Conservation (phyloP, 2,329 filamentous ascomycete species). For the Mycocentrospora acerina region DNA sequence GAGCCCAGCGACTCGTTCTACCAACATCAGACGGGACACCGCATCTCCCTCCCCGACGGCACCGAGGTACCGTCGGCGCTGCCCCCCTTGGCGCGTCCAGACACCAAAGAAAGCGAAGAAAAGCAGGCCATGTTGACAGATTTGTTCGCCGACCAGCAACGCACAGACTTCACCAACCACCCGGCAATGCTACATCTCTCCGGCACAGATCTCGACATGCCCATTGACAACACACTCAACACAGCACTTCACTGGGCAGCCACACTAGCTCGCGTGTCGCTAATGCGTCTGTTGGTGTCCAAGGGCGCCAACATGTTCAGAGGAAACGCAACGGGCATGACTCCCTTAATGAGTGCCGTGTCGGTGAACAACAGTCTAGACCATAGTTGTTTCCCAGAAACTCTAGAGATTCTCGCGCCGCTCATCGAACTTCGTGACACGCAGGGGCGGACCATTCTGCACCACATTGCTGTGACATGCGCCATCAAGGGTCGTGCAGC, state of each 20-base stretch:
- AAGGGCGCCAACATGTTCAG: slow-evolving; percentile 85
- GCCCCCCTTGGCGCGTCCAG: slow-evolving; percentile 62
- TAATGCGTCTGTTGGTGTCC: slow-evolving; percentile 78
- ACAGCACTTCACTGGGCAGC: slow-evolving; percentile 96
- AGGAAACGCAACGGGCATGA: slow-evolving; percentile 87
- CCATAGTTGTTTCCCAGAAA: slow-evolving; percentile 82
- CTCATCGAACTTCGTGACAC: slow-evolving; percentile 90
- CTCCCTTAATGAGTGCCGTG: slow-evolving; percentile 88
- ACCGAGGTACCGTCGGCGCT: slow-evolving; percentile 60
- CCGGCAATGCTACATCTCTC: slow-evolving; percentile 75
- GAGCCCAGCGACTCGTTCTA: slow-evolving; percentile 77
- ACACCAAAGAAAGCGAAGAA: slow-evolving; percentile 67
- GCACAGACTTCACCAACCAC: slow-evolving; percentile 71
- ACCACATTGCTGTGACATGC: slow-evolving; percentile 94
- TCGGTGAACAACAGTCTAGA: slow-evolving; percentile 94
- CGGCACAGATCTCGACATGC: slow-evolving; percentile 82
- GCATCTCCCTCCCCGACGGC: slow-evolving; percentile 47
- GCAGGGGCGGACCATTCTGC: slow-evolving; percentile 86
- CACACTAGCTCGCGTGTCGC: slow-evolving; percentile 80
- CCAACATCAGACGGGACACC: slow-evolving; percentile 48
- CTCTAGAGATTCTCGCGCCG: slow-evolving; percentile 83
- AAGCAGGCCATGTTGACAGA: slow-evolving; percentile 86
- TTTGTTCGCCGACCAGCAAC: slow-evolving; percentile 55
- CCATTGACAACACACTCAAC: slow-evolving; percentile 84
- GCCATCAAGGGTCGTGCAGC: slow-evolving; percentile 91